Conservation (phyloP, 768 basidiomycete species). For the Cyclocybe aegerita region DNA sequence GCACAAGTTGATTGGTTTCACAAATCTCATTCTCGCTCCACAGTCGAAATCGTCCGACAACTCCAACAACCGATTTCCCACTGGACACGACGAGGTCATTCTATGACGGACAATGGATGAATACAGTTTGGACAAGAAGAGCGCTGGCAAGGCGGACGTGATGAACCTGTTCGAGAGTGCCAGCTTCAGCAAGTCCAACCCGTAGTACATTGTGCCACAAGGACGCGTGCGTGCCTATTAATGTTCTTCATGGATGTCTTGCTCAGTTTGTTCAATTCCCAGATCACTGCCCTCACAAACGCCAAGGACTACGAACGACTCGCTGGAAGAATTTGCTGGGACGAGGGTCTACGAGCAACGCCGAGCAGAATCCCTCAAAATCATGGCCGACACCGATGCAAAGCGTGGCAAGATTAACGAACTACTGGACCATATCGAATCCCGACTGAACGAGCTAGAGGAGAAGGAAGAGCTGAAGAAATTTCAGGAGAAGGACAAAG, state of each 20-base stretch:
- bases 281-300: slow-evolving; percentile 97
- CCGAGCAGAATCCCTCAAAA: slow-evolving; percentile 86
- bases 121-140: slow-evolving; percentile 95
- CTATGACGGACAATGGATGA: slow-evolving; percentile 97
- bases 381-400: slow-evolving; percentile 95
- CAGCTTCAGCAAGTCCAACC: slow-evolving; percentile 97
- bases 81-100: slow-evolving; percentile 82
- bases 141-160: slow-evolving; percentile 92
- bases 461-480: slow-evolving; percentile 98
- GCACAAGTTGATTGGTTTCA: not conserved
- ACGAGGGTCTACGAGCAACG: slow-evolving; percentile 98
- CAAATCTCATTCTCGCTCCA: not conserved
- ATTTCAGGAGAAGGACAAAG: slow-evolving; percentile 94
- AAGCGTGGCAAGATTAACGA: slow-evolving; percentile 92
- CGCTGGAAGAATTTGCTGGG: slow-evolving; percentile 96
- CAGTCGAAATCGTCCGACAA: slow-evolving; percentile 94
- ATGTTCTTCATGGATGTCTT: not conserved
- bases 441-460: slow-evolving; percentile 85
- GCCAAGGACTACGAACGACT: slow-evolving; percentile 95
- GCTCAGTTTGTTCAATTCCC: slow-evolving; percentile 9
- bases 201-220: slow-evolving; percentile 99
- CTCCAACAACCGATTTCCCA: slow-evolving; percentile 90
- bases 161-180: slow-evolving; percentile 97
- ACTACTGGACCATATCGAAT: slow-evolving; percentile 87
- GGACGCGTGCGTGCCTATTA: slow-evolving; percentile 67